Percentiles rank a stretch among this genome's conserved stretches.
Evolutionary conservation across 352 stramenopile genomes (phyloP).

Genomic region (Elongisporangium anandrum): DNA sequence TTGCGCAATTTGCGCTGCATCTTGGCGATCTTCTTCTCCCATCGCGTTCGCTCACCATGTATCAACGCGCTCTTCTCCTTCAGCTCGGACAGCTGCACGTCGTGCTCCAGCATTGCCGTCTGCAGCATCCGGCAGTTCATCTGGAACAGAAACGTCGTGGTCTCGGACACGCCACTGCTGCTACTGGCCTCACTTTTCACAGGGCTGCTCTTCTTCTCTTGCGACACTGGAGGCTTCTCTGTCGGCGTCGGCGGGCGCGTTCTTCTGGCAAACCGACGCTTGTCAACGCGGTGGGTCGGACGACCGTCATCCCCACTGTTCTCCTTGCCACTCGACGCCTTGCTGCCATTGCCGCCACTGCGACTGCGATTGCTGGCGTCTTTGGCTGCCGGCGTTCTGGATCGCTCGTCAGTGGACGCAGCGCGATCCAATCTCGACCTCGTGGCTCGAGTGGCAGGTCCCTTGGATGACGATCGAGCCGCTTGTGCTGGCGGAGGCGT

Average conservation of each 20-base stretch:
- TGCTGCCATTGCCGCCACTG: constrained; percentile 7
- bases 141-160: constrained; percentile 36
- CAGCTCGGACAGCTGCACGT: constrained; percentile 36
- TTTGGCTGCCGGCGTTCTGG: not conserved
- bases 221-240: not conserved
- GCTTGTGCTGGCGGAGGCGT: not conserved
- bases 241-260: constrained; percentile 18
- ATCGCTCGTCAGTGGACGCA: not conserved
- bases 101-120: constrained; percentile 32
- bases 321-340: not conserved
- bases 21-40: constrained; percentile 31
- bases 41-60: constrained; percentile 24
- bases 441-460: not conserved
- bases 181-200: not conserved
- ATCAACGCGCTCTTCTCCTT: constrained; percentile 31
- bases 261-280: constrained; percentile 3
- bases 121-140: constrained; percentile 34
- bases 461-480: not conserved
- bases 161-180: constrained; percentile 13
- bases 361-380: constrained; percentile 5
- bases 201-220: constrained; percentile 2
- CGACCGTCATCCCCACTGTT: not conserved
- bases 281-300: not conserved
- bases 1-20: constrained; percentile 23
- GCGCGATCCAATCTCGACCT: not conserved